Conservation (phyloP, 768 basidiomycete species). For the Lentinula raphanica region DNA sequence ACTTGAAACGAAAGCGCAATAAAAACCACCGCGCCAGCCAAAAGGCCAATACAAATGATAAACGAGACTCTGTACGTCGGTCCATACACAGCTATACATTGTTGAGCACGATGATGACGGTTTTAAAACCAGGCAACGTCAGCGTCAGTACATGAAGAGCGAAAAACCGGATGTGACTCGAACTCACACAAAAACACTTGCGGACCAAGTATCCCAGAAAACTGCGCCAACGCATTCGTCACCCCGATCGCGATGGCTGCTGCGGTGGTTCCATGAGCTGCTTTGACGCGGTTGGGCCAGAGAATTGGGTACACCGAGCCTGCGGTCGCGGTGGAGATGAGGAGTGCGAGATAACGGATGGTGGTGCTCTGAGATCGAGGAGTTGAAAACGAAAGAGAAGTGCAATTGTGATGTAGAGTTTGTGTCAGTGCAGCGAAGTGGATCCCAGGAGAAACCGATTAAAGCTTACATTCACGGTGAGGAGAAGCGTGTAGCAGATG, state of each 20-base stretch:
- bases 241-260: constrained; percentile 18
- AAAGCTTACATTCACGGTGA: constrained; percentile 13
- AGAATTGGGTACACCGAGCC: constrained; percentile 18
- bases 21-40: constrained; percentile 12
- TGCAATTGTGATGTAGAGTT: too few relatives aligned
- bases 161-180: too few relatives aligned
- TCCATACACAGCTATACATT: constrained; percentile 4
- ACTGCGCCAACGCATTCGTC: constrained; percentile 17
- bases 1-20: background rate
- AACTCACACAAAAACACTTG: constrained; percentile 14
- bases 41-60: constrained; percentile 13
- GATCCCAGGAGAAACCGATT: too few relatives aligned
- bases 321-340: constrained; percentile 15
- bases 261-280: constrained; percentile 16
- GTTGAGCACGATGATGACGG: background rate
- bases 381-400: too few relatives aligned
- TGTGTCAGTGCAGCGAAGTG: too few relatives aligned
- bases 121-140: background rate
- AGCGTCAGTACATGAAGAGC: background rate
- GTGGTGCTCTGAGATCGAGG: constrained; percentile 8
- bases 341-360: constrained; percentile 15
- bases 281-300: constrained; percentile 19
- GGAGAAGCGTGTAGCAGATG: constrained; percentile 14
- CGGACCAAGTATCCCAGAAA: constrained; percentile 17
- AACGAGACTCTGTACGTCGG: constrained; percentile 13